A percentile compares a stretch with the other conserved stretches of the same genome.
These are phyloP conservation scores for Fusarium zealandicum DNA, from an alignment of 2,329 filamentous ascomycete species.

Conservation along the genomic window DNA sequence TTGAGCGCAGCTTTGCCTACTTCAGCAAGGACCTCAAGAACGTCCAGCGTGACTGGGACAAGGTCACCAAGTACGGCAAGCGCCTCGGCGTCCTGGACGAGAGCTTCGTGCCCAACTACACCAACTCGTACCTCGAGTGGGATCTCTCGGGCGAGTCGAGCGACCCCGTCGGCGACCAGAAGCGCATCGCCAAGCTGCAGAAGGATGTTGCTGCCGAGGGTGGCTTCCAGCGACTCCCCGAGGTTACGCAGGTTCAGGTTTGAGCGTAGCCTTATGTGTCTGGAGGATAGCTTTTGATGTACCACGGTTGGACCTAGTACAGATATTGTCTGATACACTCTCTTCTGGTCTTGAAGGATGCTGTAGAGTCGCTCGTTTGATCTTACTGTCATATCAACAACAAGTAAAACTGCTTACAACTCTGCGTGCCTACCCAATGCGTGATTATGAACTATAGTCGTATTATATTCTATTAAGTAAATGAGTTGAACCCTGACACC, in stretches of 20 bases:
- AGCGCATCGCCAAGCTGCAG: constrained; percentile 74
- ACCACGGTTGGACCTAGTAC: constrained; percentile 8
- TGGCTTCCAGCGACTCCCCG: constrained; percentile 64
- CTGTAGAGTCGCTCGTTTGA: constrained; percentile 20
- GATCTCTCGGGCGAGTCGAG: constrained; percentile 66
- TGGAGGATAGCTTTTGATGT: background rate
- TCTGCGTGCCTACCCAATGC: no score
- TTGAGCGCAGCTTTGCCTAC: constrained; percentile 79
- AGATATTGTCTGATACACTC: constrained; percentile 20
- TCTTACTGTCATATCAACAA: constrained; percentile 6
- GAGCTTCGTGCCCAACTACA: constrained; percentile 75
- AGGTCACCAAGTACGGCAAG: constrained; percentile 81
- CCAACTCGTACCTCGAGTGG: constrained; percentile 75
- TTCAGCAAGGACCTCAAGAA: constrained; percentile 79
- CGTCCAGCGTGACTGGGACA: constrained; percentile 75
- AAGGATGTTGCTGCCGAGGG: constrained; percentile 69
- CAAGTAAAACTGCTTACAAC: constrained; percentile 9
- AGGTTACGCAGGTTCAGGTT: constrained; percentile 29
- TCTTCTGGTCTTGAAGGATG: constrained; percentile 13
- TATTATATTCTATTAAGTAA: no score
- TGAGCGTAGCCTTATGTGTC: background rate
- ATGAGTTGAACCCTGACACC: no score
- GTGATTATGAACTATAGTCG: no score
- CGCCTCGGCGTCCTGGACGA: constrained; percentile 71
- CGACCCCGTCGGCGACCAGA: constrained; percentile 77